Base-by-base conservation (phyloP, 2,329 filamentous ascomycete genomes). In the Fusarium sp. region DNA sequence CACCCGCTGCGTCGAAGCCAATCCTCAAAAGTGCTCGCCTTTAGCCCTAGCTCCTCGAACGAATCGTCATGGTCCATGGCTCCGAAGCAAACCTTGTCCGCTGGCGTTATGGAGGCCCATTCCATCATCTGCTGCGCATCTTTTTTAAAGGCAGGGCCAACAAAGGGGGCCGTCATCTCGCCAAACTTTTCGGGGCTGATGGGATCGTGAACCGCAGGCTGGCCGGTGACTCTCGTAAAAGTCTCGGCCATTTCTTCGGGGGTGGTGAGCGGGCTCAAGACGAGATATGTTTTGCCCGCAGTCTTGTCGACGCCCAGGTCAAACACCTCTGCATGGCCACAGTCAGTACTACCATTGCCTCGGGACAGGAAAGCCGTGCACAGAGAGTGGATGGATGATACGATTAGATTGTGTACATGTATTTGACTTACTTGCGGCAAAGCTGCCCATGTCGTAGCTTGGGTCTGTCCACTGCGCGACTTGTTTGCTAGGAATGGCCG, bases 121-220 rank as follows among this genome's bases (percentile, higher is more conserved):
- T 72, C 53, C 69, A 72, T 61, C 64, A 72, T 68, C 43, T 66
- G 62, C 40, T 52, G 41, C 12, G 56, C 52, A 30, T 70, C 67
- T 23, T 56, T 44, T 27, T 63, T 43, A 6, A 64, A 66, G 2
- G 47, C 69, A 18, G 55, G 36, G 4, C 67, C 64, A 18, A 65
- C 51, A 9, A 64, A 52, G 2, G 55, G 37, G 6, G 41, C 55
- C 10, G 59, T 48, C 2, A 63, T 62, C 0, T 51, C 44, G 9
- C 59, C 56, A 54, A 54, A 69, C 50, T 66, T 52, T 8, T 64
- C 56, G 27, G 54, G 31, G 1, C 55, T 50, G 6, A 59, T 52
- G 8, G 63, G 57, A 31, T 62, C 56, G 39, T 61, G 59, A 11
- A 57, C 44, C 15, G 66, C 53, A 12, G 54, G 23, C 15, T 56